A percentile compares a stretch with the other conserved stretches of the same genome.
phyloP scores from a whole-genome alignment of 768 basidiomycete genomes.

The Mycena polygramma region DNA sequence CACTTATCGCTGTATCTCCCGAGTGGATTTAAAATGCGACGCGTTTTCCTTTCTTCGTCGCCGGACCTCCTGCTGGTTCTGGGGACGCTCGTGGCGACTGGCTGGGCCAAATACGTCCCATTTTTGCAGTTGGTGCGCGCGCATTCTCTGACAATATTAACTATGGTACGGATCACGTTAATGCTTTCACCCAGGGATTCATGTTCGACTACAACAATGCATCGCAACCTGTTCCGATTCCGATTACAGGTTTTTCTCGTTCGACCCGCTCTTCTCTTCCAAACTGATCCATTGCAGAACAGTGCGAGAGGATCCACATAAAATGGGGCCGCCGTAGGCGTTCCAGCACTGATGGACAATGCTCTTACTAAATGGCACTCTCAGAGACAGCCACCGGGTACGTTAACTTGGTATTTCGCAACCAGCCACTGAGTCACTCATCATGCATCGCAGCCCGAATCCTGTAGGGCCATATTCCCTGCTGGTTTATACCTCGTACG shows the following conservation, averaged over 20 bases:
- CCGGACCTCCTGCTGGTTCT: constrained; percentile 24
- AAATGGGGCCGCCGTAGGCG: constrained; percentile 53
- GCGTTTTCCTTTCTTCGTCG: constrained; percentile 14
- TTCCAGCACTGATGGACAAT: constrained; percentile 1
- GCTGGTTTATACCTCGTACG: constrained; percentile 64
- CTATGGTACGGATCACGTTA: background rate
- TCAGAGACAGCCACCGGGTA: constrained; percentile 30
- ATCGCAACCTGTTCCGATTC: constrained; percentile 45
- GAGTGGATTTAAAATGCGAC: constrained; percentile 20
- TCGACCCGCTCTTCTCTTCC: background rate
- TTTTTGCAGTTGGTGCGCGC: constrained; percentile 41
- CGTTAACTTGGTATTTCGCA: background rate
- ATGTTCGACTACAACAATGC: constrained; percentile 51
- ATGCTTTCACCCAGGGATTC: constrained; percentile 46
- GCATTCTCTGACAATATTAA: background rate
- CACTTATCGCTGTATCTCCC: background rate
- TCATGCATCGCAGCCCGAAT: constrained; percentile 49
- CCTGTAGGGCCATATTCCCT: constrained; percentile 64
- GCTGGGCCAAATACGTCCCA: constrained; percentile 36
- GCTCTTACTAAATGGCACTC: background rate
- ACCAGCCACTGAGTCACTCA: background rate
- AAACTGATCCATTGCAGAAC: constrained; percentile 41
- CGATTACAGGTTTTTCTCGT: constrained; percentile 47
- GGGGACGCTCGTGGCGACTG: constrained; percentile 7
- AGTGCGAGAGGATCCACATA: constrained; percentile 54